phyloP scores from a whole-genome alignment of 352 stramenopile genomes.

The Phytophthora crassamura region DNA sequence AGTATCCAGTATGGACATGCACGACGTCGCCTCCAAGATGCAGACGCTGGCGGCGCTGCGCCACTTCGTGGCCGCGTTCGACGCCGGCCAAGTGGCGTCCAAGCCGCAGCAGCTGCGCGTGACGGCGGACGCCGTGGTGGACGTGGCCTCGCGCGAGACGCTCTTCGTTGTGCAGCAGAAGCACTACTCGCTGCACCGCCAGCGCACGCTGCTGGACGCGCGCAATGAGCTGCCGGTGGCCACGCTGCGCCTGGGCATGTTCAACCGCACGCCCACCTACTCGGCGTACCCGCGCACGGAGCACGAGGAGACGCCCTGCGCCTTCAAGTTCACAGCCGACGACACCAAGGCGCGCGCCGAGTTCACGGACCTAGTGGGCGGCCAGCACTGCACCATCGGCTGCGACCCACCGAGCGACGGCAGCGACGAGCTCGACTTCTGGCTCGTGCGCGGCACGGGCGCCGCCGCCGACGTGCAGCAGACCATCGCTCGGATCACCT shows the following conservation, averaged over 20 bases:
- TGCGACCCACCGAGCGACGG: constrained; percentile 29
- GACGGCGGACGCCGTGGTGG: constrained; percentile 27
- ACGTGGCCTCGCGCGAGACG: constrained; percentile 31
- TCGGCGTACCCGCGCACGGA: constrained; percentile 45
- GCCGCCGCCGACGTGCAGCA: constrained; percentile 39
- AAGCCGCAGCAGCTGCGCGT: constrained; percentile 35
- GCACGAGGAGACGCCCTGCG: constrained; percentile 44
- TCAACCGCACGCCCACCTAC: constrained; percentile 45
- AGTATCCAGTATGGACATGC: constrained; percentile 22
- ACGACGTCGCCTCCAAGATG: constrained; percentile 38
- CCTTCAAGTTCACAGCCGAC: constrained; percentile 45
- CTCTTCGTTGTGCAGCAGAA: constrained; percentile 42
- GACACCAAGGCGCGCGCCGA: constrained; percentile 36
- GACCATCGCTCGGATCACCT: constrained; percentile 35
- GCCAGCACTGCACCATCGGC: constrained; percentile 39
- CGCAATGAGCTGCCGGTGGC: constrained; percentile 39
- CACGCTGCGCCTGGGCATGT: constrained; percentile 41
- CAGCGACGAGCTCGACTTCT: constrained; percentile 39
- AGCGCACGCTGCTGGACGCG: constrained; percentile 47
- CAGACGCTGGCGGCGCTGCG: constrained; percentile 45
- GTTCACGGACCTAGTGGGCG: constrained; percentile 46
- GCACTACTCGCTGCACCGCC: constrained; percentile 40
- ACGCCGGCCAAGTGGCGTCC: constrained; percentile 34
- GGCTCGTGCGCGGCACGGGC: constrained; percentile 40
- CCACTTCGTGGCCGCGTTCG: constrained; percentile 48